Base-by-base conservation (phyloP, 108 stramenopile species). In the Skeletonema costatum region DNA sequence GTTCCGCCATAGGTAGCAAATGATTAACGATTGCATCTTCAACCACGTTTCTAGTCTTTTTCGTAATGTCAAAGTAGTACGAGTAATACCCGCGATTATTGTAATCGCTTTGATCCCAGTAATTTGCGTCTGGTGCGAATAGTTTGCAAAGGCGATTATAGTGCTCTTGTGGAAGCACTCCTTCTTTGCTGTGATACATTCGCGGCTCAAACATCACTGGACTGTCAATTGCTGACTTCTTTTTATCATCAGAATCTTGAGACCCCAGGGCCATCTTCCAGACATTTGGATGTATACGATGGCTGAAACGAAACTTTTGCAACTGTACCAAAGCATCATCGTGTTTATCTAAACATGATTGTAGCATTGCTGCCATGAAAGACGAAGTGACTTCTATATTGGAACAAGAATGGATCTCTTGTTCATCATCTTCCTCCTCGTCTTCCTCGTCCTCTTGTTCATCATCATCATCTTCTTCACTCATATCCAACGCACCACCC, bases 251-350 rank as follows among this genome's bases (percentile, higher is more conserved):
- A 38, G 1, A 30, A 16, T 58, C 1, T 5, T 51, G 0, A 14
- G 6, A 16, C 33, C 59, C 38, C 39, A 21, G 2, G 29, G 74
- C 80, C 46, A 48, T 39, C 62, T 75, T 70, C 94, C 94, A 95
- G 1, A 95, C 89, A 66, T 93, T 89, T 12, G 94, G 94, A 77
- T 92, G 89, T 3, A 95, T 68, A n/a, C 94, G 89, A 76, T 95
- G 94, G 14, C 87, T 92, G 56, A 95, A 74, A 21, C 50, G 72
- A 77, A 93, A 93, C 64, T 77, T 71, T 68, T 71, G 60, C 75
- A 95, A 71, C 38, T 89, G 83, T 2, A n/a, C 6, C 25, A 86
- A 53, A 10, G 88, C 90, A 11, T 75, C 50, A n/a, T 92, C 87
- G 60, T 95, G 94, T 46, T 76, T 66, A 2, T 78, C 86, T 46